Evolutionary conservation across 2,329 filamentous ascomycete genomes (phyloP), one percentile per base, ranked within the genome.

Genomic region (Botrytis aclada): DNA sequence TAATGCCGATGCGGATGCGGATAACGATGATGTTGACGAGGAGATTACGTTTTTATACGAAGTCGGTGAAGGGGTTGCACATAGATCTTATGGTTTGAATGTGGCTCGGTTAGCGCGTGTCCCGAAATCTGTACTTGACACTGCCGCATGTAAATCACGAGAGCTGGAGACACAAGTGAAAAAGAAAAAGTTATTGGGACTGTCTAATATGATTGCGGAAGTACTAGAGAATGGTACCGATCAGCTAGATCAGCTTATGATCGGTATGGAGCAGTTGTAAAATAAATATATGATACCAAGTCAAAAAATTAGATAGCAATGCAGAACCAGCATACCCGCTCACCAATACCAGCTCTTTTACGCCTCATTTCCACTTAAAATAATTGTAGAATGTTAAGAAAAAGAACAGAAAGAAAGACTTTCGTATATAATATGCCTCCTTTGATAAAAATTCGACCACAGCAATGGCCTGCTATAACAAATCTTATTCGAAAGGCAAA

Each of bases 41-140:
- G 91, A 97, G 63, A 92, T 99, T 61, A 98, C 96, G 0, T 99
- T 99, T 79, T 82, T 99, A 66, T 99, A 99, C 80, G 94, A 98
- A 81, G 92, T 98, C 2, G 92, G 89, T 1, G 93, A 96, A 76
- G 96, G 96, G 18, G 93, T 97, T 18, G 95, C 96, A 14, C 95
- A 98, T 85, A 88, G 96, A 8, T 97, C 93, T 29, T 99, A 99
- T 81, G 96, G 97, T 1, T 81, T 99, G 73, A 98, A 98, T 81
- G 96, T 98, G 34, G 96, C 96, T 22, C 86, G 93, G 63, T 83
- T 99, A 70, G 96, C 96, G 3, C 91, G 91, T 69, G 88, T 99
- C 60, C 94, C 95, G 0, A 87, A 88, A 73, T 85, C 88, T 72
- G 88, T 98, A 29, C 85, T 98, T 47, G 92, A 95, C 39, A 85